A percentile compares a stretch with the other conserved stretches of the same genome.
Conservation (phyloP, 1,284 basidiomycete species). For the Papiliotrema flavescens region DNA sequence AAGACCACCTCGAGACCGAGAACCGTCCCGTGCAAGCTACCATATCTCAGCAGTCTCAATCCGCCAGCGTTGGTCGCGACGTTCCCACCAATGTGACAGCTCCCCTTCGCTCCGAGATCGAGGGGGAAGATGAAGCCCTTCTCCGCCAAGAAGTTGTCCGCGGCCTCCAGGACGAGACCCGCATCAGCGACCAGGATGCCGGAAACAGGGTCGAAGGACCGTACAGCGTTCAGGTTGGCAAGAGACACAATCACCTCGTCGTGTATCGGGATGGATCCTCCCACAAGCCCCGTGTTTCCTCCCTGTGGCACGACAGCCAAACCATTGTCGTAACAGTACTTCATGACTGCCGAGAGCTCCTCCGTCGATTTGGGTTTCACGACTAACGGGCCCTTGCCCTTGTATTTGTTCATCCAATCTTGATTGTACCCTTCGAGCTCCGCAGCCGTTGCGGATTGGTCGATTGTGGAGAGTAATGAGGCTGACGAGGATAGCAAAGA, state of each 20-base stretch:
- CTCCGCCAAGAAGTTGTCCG: conserved; percentile 81
- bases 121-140: conserved; percentile 95
- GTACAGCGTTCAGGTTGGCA: conserved; percentile 75
- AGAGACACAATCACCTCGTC: conserved; percentile 88
- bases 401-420: conserved; percentile 98
- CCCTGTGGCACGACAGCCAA: conserved; percentile 94
- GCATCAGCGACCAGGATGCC: conserved; percentile 66
- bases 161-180: conserved; percentile 87
- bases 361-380: conserved; percentile 83
- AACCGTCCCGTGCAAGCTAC: conserved; percentile 90
- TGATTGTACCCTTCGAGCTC: conserved; percentile 83
- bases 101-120: conserved; percentile 96
- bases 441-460: conserved; percentile 49
- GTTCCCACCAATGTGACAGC: conserved; percentile 98
- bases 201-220: conserved; percentile 88
- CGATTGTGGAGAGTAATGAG: conserved; percentile 52
- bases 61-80: conserved; percentile 97
- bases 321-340: conserved; percentile 71
- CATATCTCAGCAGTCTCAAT: conserved; percentile 87
- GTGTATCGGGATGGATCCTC: conserved; percentile 80
- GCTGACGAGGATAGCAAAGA: conserved; percentile 50
- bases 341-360: conserved; percentile 82
- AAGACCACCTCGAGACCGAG: conserved; percentile 94
- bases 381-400: conserved; percentile 75
- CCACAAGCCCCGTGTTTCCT: conserved; percentile 95